A percentile compares a stretch with the other conserved stretches of the same genome.
phyloP scores from a whole-genome alignment of 306 rosid genomes.

The Vicia faba region DNA sequence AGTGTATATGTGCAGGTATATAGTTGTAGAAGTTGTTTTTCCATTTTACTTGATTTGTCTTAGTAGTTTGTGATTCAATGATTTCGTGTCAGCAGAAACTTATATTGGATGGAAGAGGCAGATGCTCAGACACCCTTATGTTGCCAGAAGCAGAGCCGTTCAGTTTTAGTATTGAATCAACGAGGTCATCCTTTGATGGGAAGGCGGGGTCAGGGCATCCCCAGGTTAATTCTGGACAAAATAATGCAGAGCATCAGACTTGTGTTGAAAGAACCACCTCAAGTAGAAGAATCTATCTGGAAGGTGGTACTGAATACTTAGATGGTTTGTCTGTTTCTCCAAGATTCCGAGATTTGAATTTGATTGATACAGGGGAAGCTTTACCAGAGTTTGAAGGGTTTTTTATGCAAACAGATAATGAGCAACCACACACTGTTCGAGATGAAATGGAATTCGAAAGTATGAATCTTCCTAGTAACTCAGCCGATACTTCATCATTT shows the following conservation, averaged over 20 bases:
- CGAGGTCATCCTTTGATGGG: conserved; percentile 41
- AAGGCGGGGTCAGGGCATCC: conserved; percentile 33
- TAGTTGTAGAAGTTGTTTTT: conserved; percentile 14
- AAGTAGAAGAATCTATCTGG: conserved; percentile 40
- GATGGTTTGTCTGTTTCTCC: conserved; percentile 48
- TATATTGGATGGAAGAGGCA: conserved; percentile 42
- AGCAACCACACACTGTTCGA: conserved; percentile 46
- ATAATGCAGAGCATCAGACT: conserved; percentile 39
- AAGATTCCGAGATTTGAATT: conserved; percentile 42
- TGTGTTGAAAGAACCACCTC: conserved; percentile 44
- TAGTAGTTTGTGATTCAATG: conserved; percentile 27
- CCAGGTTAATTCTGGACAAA: conserved; percentile 36
- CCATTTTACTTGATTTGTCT: conserved; percentile 23
- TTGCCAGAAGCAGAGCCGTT: conserved; percentile 37
- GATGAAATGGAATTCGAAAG: conserved; percentile 54
- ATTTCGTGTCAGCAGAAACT: conserved; percentile 45
- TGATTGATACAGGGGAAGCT: conserved; percentile 47
- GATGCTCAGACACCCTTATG: conserved; percentile 33
- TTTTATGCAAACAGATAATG: conserved; percentile 58
- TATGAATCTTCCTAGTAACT: conserved; percentile 45
- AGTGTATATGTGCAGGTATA: conserved; percentile 12
- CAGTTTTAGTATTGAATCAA: conserved; percentile 33
- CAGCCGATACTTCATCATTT: conserved; percentile 55
- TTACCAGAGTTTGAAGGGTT: conserved; percentile 80
- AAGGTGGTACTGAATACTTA: conserved; percentile 40